Percentiles rank a stretch among this genome's conserved stretches.
phyloP scores from a whole-genome alignment of 768 basidiomycete genomes.

The Macrolepiota albuminosa region DNA sequence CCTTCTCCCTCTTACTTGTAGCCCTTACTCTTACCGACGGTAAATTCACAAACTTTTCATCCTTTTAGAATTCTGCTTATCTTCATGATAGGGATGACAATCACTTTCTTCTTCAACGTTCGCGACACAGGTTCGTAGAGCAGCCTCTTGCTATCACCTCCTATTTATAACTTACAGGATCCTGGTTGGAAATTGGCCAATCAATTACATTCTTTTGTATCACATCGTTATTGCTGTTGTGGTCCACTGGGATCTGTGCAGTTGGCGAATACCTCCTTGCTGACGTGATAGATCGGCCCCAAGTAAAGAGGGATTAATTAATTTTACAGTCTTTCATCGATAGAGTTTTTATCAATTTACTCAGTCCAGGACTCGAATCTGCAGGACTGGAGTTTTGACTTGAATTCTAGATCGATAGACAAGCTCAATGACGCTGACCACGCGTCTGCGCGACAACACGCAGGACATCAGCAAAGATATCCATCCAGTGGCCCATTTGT shows the following conservation, averaged over 20 bases:
- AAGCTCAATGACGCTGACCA: too few species aligned
- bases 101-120: slow-evolving; percentile 80
- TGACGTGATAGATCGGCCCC: slow-evolving; percentile 22
- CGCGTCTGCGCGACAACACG: too few species aligned
- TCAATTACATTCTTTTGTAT: slow-evolving; percentile 88
- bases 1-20: slow-evolving; percentile 77
- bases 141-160: not conserved
- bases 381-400: too few species aligned
- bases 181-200: slow-evolving; percentile 88
- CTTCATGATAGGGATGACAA: slow-evolving; percentile 61
- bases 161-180: slow-evolving; percentile 38
- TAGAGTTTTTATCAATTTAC: not conserved
- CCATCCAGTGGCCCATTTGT: too few species aligned
- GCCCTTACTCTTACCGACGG: slow-evolving; percentile 72
- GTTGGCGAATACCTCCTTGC: slow-evolving; percentile 69
- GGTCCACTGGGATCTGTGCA: slow-evolving; percentile 73
- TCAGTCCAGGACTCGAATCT: too few species aligned
- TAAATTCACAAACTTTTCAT: slow-evolving; percentile 18
- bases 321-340: not conserved
- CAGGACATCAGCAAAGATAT: too few species aligned
- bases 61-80: slow-evolving; percentile 7
- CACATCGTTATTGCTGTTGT: slow-evolving; percentile 70
- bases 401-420: too few species aligned
- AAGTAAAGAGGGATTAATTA: not conserved
- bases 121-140: slow-evolving; percentile 59